Percentiles rank a stretch among this genome's conserved stretches.
These are phyloP conservation scores for Cercospora beticola DNA, from an alignment of 2,329 filamentous ascomycete genomes.

Conservation along the genomic window DNA sequence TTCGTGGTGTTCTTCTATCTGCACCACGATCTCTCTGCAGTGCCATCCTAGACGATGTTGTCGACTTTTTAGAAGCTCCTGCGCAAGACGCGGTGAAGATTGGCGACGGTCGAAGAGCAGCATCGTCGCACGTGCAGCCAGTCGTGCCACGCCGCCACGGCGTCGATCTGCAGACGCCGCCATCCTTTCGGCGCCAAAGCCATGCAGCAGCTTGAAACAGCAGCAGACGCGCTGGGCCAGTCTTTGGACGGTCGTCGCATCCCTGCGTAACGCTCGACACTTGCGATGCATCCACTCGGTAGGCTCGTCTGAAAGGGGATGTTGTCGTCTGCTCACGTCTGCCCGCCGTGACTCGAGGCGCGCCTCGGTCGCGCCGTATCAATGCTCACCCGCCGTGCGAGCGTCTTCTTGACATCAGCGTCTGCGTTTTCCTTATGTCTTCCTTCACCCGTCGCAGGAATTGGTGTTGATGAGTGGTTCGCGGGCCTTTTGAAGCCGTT, in stretches of 20 bases:
- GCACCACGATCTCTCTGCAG: neutral
- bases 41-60: neutral
- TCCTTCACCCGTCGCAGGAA: neutral
- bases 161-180: conserved; percentile 8
- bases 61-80: neutral
- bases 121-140: neutral
- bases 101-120: neutral
- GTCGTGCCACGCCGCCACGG: neutral
- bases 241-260: conserved; percentile 13
- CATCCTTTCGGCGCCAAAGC: conserved; percentile 6
- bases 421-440: neutral
- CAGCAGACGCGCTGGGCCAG: conserved; percentile 11
- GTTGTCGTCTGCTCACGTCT: neutral
- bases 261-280: conserved; percentile 17
- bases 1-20: neutral
- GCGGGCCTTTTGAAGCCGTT: neutral
- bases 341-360: neutral
- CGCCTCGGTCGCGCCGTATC: neutral
- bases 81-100: neutral
- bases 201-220: conserved; percentile 14
- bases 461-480: neutral
- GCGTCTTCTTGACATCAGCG: neutral
- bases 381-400: neutral
- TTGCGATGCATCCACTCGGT: conserved; percentile 2
- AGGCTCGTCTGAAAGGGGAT: neutral